Evolutionary conservation across 495 filamentous ascomycete species (phyloP), one percentile per base, ranked within the genome.

Genomic region (Xylaria castorea): DNA sequence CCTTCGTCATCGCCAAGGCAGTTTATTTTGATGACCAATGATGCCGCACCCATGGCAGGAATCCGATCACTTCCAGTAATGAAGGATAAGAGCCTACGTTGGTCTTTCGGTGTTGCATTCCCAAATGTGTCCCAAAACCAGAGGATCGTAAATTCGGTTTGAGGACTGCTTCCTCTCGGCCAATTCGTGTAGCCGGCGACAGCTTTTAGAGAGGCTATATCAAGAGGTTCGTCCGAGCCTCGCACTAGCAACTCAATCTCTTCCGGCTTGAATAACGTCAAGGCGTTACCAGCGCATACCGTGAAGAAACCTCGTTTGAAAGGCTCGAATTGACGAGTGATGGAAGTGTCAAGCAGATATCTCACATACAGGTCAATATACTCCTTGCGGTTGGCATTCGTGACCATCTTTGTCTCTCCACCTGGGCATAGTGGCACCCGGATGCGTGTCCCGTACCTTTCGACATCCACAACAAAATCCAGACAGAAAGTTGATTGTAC

Each of bases 281-380:
- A 84, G 20, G 94, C 95, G 79, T 97, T 97, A 30, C 94, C 93
- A 40, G 92, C 93, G 79, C 94, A 97, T 50, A 98, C 94, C 3
- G 92, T 97, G 82, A 92, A 98, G 80, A 98, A 98, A 5, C 95
- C 95, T 57, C 95, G 90, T 80, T 95, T 97, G 86, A 98, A 98
- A 14, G 95, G 95, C 81, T 97, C 95, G 70, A 95, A 98, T 76
- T 98, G 95, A 58, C 93, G 86, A 67, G 87, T 81, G 20, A 98
- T 92, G 1, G 92, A 87, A 27, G 88, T 90, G 77, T 97, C 94
- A 20, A 98, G 88, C 18, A 95, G 82, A 79, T 95, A 91, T 50
- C 89, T 89, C 5, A 97, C 89, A 76, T 97, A 97, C 11, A 93
- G 84, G 71, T 97, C 93, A 48, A 97, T 95, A 75, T 95, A 98